Evolutionary conservation across 106 monocot species (phyloP), one percentile per base, ranked within the genome.

Genomic region (Dendrobium officinale): DNA sequence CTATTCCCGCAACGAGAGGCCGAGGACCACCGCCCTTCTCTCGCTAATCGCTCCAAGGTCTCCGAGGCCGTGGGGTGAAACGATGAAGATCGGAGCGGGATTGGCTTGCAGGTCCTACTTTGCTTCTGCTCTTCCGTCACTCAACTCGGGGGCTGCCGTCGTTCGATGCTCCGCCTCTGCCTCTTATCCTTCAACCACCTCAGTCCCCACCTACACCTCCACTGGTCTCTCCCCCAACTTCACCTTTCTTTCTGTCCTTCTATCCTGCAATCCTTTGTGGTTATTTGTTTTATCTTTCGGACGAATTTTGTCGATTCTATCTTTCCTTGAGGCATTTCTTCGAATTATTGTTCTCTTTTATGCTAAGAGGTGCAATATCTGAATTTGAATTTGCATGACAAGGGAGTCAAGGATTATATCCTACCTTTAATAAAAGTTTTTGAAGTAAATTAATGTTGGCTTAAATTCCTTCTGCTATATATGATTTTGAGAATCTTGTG

Each of bases 81-180:
- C 9, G 59, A 83, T 83, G 83, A 83, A 56, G 55, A 19, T 75
- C n/a, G 70, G 79, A 5, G 24, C 43, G 20, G 79, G 55, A 42
- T 22, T 59, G 40, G 77, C 55, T 77, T 80, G 83, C 70, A 68
- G 80, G 55, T 55, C 68, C 5, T 67, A 72, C 42, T 80, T 86
- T 33, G 80, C 86, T 26, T 67, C 83, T 49, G 86, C 79, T 82
- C 68, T 83, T 9, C 80, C 80, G 9, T 48, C 77, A 20, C 66
- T 77, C 13, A 61, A 55, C 75, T 27, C 7, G 41, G 47, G 41
- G 26, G 45, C 77, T 5, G 59, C 42, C 20, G 73, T 19, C 41
- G 73, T 81, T 72, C 22, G 82, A 37, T 80, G 85, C 82, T 88
- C 74, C 51, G 82, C 83, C 76, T 82, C 85, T 18, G 43, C 58